These are phyloP conservation scores for Pythium phragmitis DNA, from an alignment of 352 stramenopile genomes.

Conservation along the genomic window DNA sequence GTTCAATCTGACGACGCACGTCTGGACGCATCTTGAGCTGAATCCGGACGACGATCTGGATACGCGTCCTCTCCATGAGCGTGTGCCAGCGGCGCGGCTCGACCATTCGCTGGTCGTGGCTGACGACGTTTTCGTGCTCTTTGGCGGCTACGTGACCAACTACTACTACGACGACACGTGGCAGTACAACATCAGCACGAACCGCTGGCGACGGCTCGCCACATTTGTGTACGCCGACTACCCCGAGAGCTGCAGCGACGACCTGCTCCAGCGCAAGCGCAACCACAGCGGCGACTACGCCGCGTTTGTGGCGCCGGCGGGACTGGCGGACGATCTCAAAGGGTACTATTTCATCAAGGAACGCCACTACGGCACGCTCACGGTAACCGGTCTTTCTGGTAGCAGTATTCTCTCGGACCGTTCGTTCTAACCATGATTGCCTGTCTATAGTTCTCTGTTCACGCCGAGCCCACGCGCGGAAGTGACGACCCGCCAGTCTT, in stretches of 20 bases:
- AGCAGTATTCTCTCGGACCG: no score
- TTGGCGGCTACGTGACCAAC: slow-evolving; percentile 93
- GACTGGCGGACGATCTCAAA: slow-evolving; percentile 35
- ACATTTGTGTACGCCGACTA: slow-evolving; percentile 91
- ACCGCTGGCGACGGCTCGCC: slow-evolving; percentile 89
- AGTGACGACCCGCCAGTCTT: slow-evolving; percentile 62
- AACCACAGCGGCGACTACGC: slow-evolving; percentile 77
- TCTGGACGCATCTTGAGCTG: slow-evolving; percentile 74
- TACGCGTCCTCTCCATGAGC: slow-evolving; percentile 17
- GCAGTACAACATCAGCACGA: slow-evolving; percentile 93
- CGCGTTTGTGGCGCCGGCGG: slow-evolving; percentile 37
- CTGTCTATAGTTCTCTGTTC: slow-evolving; percentile 69
- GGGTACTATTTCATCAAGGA: slow-evolving; percentile 74
- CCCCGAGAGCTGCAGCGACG: slow-evolving; percentile 90
- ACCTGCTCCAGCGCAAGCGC: slow-evolving; percentile 59
- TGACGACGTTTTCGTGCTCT: slow-evolving; percentile 86
- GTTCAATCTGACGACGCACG: slow-evolving; percentile 84
- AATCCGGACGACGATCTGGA: slow-evolving; percentile 16
- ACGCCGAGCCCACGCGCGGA: slow-evolving; percentile 88
- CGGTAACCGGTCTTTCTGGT: slow-evolving; percentile 26
- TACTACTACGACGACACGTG: slow-evolving; percentile 95
- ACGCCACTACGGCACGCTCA: slow-evolving; percentile 70
- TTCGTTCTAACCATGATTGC: neutral
- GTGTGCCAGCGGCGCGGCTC: slow-evolving; percentile 61
- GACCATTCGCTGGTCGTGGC: slow-evolving; percentile 83